Evolutionary conservation across 164 flowering plant genomes (phyloP).

Genomic region (Litsea cubeba): DNA sequence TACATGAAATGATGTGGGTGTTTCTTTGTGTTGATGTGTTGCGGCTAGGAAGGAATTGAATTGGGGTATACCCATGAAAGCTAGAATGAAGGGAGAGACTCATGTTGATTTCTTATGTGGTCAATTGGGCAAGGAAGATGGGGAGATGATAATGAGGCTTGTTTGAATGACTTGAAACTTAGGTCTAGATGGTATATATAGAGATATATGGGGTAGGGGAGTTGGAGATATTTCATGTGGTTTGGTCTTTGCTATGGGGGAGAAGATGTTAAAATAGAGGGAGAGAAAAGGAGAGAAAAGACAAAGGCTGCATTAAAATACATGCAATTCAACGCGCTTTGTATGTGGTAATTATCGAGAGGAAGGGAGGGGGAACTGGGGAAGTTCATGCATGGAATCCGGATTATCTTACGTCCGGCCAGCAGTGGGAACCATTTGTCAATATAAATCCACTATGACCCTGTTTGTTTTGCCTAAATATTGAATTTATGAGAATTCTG

Average conservation of each 20-base stretch:
- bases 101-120: neutral
- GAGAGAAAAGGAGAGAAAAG: neutral
- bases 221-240: neutral
- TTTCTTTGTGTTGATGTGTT: neutral
- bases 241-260: neutral
- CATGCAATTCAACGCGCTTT: neutral
- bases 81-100: neutral
- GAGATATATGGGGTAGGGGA: neutral
- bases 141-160: neutral
- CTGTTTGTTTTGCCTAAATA: too few species aligned
- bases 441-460: too few species aligned
- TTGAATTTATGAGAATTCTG: too few species aligned
- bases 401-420: too few species aligned
- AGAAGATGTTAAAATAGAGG: neutral
- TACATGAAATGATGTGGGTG: constrained; percentile 6
- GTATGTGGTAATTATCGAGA: neutral
- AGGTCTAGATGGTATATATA: neutral
- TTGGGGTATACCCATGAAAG: neutral
- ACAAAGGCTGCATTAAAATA: too few species aligned
- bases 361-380: neutral
- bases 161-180: neutral
- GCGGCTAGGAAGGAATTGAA: neutral
- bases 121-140: neutral
- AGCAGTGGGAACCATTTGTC: too few species aligned
- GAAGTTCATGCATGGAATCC: too few species aligned